Conservation (phyloP, 768 basidiomycete genomes). For the Termitomyces sp. region DNA sequence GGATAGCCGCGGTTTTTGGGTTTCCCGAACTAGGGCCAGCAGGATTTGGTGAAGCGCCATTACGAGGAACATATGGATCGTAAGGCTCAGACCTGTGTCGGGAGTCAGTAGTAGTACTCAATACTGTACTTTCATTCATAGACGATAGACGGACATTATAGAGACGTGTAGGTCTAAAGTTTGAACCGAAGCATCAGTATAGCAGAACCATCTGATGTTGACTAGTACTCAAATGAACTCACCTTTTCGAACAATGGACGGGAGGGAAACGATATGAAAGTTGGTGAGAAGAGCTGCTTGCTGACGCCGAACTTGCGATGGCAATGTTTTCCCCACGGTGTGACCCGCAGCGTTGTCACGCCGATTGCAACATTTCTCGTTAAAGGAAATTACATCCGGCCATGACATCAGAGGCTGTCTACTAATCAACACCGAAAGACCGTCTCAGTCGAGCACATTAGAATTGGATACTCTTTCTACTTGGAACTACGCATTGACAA, state of each 20-base stretch:
- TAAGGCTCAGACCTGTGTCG: constrained; percentile 88
- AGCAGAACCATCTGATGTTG: not conserved
- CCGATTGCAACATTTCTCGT: too few species aligned
- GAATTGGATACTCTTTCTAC: too few species aligned
- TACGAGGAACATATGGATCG: constrained; percentile 94
- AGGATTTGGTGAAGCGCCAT: constrained; percentile 57
- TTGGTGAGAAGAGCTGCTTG: constrained; percentile 18
- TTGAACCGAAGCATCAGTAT: not conserved
- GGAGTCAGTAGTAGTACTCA: not conserved
- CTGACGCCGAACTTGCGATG: constrained; percentile 16
- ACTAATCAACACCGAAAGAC: too few species aligned
- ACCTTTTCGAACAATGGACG: constrained; percentile 36
- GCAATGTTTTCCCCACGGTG: constrained; percentile 24
- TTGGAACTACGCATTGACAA: too few species aligned
- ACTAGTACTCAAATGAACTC: constrained; percentile 10
- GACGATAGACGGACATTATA: constrained; percentile 30
- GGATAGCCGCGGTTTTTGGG: constrained; percentile 90
- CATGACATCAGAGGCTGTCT: too few species aligned
- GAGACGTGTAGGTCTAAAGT: constrained; percentile 23
- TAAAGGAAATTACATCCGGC: too few species aligned
- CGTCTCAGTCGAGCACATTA: too few species aligned
- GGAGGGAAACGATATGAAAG: constrained; percentile 18
- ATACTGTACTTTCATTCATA: constrained; percentile 9
- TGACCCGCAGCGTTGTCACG: constrained; percentile 19
- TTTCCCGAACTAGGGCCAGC: constrained; percentile 50